Conservation (phyloP, 305 asterid species). For the Fraxinus sp. region DNA sequence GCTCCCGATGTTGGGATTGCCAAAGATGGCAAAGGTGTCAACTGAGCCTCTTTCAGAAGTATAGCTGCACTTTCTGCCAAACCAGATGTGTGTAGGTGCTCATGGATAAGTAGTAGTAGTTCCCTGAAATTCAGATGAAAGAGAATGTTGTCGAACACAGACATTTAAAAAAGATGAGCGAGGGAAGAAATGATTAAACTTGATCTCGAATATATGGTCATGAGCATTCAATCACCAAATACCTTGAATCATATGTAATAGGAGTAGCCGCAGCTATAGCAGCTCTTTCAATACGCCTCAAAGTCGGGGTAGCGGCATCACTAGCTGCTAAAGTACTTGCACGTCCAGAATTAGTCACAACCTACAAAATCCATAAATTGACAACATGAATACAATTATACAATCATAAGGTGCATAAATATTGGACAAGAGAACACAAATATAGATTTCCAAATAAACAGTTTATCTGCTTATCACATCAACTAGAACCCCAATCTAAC, state of each 20-base stretch:
- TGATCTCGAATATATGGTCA: not conserved
- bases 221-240: slow-evolving; percentile 25
- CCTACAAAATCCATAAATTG: slow-evolving; percentile 44
- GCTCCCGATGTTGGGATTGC: slow-evolving; percentile 83
- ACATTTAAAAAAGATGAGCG: slow-evolving; percentile 8
- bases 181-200: slow-evolving; percentile 8
- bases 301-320: slow-evolving; percentile 94
- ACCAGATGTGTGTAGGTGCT: slow-evolving; percentile 96
- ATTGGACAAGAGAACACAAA: not conserved
- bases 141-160: slow-evolving; percentile 12
- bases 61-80: slow-evolving; percentile 62
- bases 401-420: not conserved
- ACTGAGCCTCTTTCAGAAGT: slow-evolving; percentile 87
- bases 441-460: not conserved
- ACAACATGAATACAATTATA: not conserved
- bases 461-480: not conserved
- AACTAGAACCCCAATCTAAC: not conserved
- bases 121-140: slow-evolving; percentile 55
- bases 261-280: slow-evolving; percentile 99
- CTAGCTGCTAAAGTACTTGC: slow-evolving; percentile 96
- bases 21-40: slow-evolving; percentile 86
- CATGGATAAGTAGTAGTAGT: slow-evolving; percentile 86
- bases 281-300: slow-evolving; percentile 99
- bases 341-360: slow-evolving; percentile 97
- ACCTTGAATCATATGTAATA: slow-evolving; percentile 92